phyloP scores from a whole-genome alignment of 768 basidiomycete genomes.

The Boletus rubropictus region DNA sequence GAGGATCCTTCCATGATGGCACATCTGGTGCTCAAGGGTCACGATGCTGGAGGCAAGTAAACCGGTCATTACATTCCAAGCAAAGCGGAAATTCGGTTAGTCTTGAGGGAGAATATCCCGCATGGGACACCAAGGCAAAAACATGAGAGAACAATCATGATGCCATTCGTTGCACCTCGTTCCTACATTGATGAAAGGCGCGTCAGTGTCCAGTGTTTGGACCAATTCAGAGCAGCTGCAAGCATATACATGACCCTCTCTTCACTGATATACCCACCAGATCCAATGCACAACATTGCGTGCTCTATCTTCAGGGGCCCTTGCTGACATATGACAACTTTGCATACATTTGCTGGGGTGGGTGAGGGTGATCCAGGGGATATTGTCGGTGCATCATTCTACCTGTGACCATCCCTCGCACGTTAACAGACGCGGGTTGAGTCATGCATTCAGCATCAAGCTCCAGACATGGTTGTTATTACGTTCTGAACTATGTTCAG shows the following conservation, averaged over 20 bases:
- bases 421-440: neutral
- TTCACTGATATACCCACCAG: neutral
- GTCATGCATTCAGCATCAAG: neutral
- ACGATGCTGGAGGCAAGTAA: neutral
- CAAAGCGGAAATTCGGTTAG: neutral
- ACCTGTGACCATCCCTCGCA: neutral
- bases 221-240: no score
- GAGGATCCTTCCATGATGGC: neutral
- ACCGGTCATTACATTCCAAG: neutral
- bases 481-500: neutral
- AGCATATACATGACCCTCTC: neutral
- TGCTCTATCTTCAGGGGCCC: no score
- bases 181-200: neutral
- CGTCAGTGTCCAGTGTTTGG: no score
- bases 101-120: no score
- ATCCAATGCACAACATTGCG: no score
- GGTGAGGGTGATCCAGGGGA: neutral
- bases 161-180: no score
- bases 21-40: neutral
- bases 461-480: neutral
- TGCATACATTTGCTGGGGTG: neutral
- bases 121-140: no score
- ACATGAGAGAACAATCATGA: no score
- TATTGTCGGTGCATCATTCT: no score
- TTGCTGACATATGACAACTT: no score